A percentile compares a stretch with the other conserved stretches of the same genome.
These are phyloP conservation scores for Debaryomycetaceae sp. DNA, from an alignment of 1,139 yeast genomes.

Conservation along the genomic window DNA sequence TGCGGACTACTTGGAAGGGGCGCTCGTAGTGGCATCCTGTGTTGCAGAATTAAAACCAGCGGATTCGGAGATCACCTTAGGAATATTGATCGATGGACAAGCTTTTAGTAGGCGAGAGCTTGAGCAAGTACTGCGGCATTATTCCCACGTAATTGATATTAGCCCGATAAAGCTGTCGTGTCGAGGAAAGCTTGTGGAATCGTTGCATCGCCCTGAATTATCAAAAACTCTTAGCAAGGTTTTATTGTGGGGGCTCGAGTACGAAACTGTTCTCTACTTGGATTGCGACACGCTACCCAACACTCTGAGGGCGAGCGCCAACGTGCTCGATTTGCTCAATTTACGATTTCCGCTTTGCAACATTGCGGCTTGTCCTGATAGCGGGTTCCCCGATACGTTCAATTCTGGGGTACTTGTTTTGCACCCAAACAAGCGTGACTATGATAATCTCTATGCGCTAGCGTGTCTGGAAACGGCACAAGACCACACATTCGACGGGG, in stretches of 20 bases:
- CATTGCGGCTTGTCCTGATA: slow-evolving; percentile 75
- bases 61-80: slow-evolving; percentile 8
- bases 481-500: slow-evolving; percentile 61
- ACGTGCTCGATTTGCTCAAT: slow-evolving; percentile 18
- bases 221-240: slow-evolving; percentile 63
- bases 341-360: slow-evolving; percentile 25
- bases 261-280: slow-evolving; percentile 55
- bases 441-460: slow-evolving; percentile 28
- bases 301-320: slow-evolving; percentile 14
- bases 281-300: slow-evolving; percentile 78
- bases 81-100: slow-evolving; percentile 25
- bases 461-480: neutral
- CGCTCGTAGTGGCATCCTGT: slow-evolving; percentile 47
- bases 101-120: slow-evolving; percentile 19
- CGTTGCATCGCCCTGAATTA: slow-evolving; percentile 65
- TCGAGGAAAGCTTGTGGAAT: slow-evolving; percentile 15
- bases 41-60: slow-evolving; percentile 10
- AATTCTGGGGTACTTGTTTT: slow-evolving; percentile 78
- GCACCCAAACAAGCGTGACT: slow-evolving; percentile 43
- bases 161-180: slow-evolving; percentile 17
- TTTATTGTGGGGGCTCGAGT: slow-evolving; percentile 56
- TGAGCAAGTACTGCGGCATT: slow-evolving; percentile 14
- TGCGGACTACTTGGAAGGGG: slow-evolving; percentile 66
- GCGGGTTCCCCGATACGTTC: slow-evolving; percentile 94
- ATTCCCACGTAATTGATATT: slow-evolving; percentile 23